These are phyloP conservation scores for Boletus eberwhitei DNA, from an alignment of 768 basidiomycete species.

Conservation along the genomic window DNA sequence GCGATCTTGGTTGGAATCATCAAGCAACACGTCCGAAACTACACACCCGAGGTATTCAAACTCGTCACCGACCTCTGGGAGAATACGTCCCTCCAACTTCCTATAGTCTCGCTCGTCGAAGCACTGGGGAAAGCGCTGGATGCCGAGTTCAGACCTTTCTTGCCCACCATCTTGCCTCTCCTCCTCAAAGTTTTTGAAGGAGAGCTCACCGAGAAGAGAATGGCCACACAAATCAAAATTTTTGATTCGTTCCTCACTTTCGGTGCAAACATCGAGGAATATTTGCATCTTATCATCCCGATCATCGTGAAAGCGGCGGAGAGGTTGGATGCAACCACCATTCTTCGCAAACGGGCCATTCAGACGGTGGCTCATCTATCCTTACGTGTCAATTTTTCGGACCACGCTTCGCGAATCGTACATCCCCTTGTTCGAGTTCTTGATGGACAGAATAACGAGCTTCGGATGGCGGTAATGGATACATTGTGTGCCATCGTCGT, in stretches of 20 bases:
- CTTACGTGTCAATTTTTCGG: conserved; percentile 92
- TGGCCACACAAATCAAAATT: conserved; percentile 80
- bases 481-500: conserved; percentile 88
- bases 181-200: conserved; percentile 89
- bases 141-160: conserved; percentile 95
- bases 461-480: conserved; percentile 86
- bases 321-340: conserved; percentile 64
- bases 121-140: conserved; percentile 90
- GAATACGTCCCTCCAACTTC: conserved; percentile 75
- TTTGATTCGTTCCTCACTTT: conserved; percentile 95
- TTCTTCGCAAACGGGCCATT: conserved; percentile 84
- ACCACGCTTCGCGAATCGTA: conserved; percentile 95
- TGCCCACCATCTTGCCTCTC: conserved; percentile 85
- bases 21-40: conserved; percentile 94
- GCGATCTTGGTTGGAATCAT: conserved; percentile 94
- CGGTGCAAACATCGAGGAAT: conserved; percentile 95
- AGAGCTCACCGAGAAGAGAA: conserved; percentile 77
- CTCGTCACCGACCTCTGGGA: conserved; percentile 93
- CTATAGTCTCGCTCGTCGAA: conserved; percentile 90
- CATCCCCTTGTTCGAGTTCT: conserved; percentile 92
- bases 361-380: conserved; percentile 90
- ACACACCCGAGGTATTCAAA: conserved; percentile 78
- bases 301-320: conserved; percentile 92
- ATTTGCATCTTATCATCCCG: conserved; percentile 93
- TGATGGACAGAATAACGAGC: conserved; percentile 67